Evolutionary conservation across 2,329 filamentous ascomycete species (phyloP), one percentile per base, ranked within the genome.

Genomic region (Pseudogymnoascus sp.): DNA sequence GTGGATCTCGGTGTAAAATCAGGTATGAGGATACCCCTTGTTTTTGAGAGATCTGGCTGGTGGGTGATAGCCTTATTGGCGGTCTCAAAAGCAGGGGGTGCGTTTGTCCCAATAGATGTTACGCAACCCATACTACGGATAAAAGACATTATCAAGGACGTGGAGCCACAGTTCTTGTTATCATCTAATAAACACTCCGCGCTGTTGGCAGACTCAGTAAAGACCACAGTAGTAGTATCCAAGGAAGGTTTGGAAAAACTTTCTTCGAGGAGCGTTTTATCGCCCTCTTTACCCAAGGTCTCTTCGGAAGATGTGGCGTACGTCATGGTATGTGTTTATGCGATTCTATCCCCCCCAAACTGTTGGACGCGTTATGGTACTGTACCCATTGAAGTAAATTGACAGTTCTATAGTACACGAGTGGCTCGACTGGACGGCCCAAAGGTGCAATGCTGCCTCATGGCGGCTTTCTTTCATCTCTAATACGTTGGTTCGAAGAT

Each of bases 91-190:
- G 67, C 68, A 35, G 69, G 69, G 2, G 67, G 63, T 29, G 67
- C 65, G 4, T 71, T 67, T 27, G 67, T 72, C 33, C 64, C 68
- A 10, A 48, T 73, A 8, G 69, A 73, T 59, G 63, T 70, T 5
- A 65, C 61, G 5, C 66, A 71, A 36, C 71, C 72, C 5, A 6
- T 33, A 21, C 27, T 31, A 2, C 55, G 65, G 8, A 51, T 69
- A 12, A 62, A 64, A 35, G 63, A 60, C 29, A 67, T 70, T 13
- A 13, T 36, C 13, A 15, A 27, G 25, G 41, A 65, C 12, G 8
- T 21, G 5, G 51, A 62, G 35, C 55, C 51, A 44, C 8, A 25
- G 6, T 51, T 33, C 38, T 29, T 27, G 42, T 59, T 60, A 35
- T 60, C 33, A 4, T 60, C 58, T 12, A 27, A 12, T 12, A 12